These are phyloP conservation scores for Nicotiana tabacum DNA, from an alignment of 257 asterid genomes.

Conservation along the genomic window DNA sequence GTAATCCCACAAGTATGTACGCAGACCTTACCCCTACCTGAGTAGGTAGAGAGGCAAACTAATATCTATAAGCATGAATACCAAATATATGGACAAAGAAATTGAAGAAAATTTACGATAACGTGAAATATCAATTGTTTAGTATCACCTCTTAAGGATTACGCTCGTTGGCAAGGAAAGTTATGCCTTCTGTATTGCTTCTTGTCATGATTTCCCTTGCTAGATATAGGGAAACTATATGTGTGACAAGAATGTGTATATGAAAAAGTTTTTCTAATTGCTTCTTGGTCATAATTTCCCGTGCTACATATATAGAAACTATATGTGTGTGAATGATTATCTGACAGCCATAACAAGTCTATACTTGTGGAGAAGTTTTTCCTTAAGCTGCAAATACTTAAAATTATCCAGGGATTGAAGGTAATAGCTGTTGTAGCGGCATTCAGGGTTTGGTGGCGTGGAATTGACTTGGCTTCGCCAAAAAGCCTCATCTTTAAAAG, in stretches of 20 bases:
- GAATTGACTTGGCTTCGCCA: too few relatives aligned
- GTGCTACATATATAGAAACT: background rate
- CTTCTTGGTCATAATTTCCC: background rate
- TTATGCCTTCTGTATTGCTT: background rate
- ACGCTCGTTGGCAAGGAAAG: too few relatives aligned
- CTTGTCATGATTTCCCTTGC: background rate
- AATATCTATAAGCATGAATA: too few relatives aligned
- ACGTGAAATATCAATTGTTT: too few relatives aligned
- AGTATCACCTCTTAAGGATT: too few relatives aligned
- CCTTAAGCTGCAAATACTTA: background rate
- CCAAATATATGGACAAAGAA: too few relatives aligned
- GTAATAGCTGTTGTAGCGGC: background rate
- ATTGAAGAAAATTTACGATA: too few relatives aligned
- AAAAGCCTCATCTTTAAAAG: too few relatives aligned
- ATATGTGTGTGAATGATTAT: background rate
- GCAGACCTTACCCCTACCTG: too few relatives aligned
- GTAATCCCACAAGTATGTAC: too few relatives aligned
- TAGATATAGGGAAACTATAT: background rate
- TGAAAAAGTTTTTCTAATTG: background rate
- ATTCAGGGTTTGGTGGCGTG: too few relatives aligned
- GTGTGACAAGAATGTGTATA: background rate
- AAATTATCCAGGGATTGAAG: background rate
- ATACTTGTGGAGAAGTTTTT: background rate
- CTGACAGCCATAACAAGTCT: background rate
- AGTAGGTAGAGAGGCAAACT: too few relatives aligned